Conservation (phyloP, 139 green algal genomes). For the Coelastrella sp. region DNA sequence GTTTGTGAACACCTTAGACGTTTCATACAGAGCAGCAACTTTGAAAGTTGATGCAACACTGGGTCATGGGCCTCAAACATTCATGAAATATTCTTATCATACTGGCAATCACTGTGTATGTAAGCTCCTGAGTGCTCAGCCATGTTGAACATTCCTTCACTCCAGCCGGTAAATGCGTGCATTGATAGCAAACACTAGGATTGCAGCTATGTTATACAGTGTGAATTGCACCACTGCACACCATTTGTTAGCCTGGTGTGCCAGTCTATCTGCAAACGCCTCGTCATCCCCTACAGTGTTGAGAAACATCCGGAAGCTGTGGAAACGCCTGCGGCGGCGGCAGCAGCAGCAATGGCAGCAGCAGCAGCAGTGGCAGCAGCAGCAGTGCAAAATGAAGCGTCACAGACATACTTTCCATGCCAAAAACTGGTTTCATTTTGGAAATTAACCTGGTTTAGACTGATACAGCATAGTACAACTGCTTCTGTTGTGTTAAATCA, state of each 20-base stretch:
- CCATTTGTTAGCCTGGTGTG: slow-evolving; percentile 34
- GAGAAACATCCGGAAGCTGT: neutral
- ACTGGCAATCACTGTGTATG: neutral
- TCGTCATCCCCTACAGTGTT: neutral
- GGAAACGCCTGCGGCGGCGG: neutral
- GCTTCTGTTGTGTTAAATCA: no score
- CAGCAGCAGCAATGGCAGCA: neutral
- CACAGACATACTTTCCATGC: neutral
- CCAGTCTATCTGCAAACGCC: slow-evolving; percentile 22
- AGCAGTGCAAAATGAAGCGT: neutral
- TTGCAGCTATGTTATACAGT: slow-evolving; percentile 18
- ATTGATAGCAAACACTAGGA: slow-evolving; percentile 24
- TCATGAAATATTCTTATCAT: no score
- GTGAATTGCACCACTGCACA: slow-evolving; percentile 1
- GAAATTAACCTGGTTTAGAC: no score
- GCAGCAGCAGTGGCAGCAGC: neutral
- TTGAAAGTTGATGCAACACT: no score
- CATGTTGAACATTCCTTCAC: neutral
- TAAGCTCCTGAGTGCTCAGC: neutral
- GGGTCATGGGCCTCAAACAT: no score
- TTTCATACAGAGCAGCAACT: no score
- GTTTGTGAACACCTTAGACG: no score
- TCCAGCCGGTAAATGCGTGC: neutral
- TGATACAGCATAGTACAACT: no score
- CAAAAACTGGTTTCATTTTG: no score